Evolutionary conservation across 345 rosid species (phyloP).

Genomic region (Abelmoschus esculentus): DNA sequence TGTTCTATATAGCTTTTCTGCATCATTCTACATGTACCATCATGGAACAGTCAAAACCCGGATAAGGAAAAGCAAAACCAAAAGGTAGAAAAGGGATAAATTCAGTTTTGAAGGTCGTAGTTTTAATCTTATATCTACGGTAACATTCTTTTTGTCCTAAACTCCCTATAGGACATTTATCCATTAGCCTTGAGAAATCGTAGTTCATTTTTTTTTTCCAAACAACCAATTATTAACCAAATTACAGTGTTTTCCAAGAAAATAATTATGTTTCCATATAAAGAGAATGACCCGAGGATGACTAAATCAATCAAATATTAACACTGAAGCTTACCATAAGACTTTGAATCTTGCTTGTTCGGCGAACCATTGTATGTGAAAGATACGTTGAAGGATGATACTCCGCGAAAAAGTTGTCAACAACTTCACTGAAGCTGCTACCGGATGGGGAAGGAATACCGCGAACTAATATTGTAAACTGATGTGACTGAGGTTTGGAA

Average conservation of each 20-base stretch:
- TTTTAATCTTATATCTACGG: not conserved
- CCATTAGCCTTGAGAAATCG: not conserved
- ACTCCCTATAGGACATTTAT: not conserved
- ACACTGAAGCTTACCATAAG: conserved; percentile 48
- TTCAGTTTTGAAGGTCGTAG: conserved; percentile 2
- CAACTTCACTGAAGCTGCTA: conserved; percentile 49
- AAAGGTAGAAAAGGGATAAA: conserved; percentile 9
- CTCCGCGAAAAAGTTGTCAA: conserved; percentile 71
- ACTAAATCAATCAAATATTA: not conserved
- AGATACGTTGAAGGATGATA: conserved; percentile 75
- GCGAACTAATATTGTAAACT: conserved; percentile 69
- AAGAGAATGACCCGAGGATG: not conserved
- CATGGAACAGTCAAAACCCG: conserved; percentile 5
- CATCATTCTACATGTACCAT: conserved; percentile 42
- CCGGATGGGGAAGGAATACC: conserved; percentile 52
- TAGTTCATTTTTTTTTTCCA: not conserved
- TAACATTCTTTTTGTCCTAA: not conserved
- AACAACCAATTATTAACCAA: not conserved
- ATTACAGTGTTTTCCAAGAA: not conserved
- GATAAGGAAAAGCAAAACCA: not conserved
- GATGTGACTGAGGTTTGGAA: conserved; percentile 67
- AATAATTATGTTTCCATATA: not conserved
- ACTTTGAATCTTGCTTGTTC: conserved; percentile 50
- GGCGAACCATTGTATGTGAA: conserved; percentile 57
- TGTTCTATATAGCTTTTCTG: conserved; percentile 53